A percentile compares a stretch with the other conserved stretches of the same genome.
These are phyloP conservation scores for Carex pumila DNA, from an alignment of 176 grass and related monocot genomes.

Conservation along the genomic window DNA sequence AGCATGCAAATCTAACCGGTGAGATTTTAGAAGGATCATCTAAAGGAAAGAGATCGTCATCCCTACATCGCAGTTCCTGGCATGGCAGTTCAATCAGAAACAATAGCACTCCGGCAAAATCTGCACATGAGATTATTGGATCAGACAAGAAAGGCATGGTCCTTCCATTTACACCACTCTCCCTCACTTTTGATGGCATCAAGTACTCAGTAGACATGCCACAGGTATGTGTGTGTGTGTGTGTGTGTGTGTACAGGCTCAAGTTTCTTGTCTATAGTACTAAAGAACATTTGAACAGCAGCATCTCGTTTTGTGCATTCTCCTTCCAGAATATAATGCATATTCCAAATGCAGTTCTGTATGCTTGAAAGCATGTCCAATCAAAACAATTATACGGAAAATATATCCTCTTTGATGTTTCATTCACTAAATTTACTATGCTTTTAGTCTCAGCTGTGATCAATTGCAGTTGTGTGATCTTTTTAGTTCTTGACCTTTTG, in stretches of 20 bases:
- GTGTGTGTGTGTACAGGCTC: not conserved
- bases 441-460: not conserved
- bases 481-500: not conserved
- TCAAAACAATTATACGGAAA: not conserved
- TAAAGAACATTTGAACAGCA: not conserved
- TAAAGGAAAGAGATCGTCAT: constrained; percentile 29
- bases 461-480: not conserved
- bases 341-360: not conserved
- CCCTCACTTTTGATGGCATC: constrained; percentile 64
- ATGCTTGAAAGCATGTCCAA: not conserved
- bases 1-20: constrained; percentile 49
- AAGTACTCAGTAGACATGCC: constrained; percentile 98
- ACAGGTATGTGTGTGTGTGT: constrained; percentile 42
- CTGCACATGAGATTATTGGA: constrained; percentile 7
- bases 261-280: not conserved
- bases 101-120: constrained; percentile 6
- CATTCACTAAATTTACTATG: not conserved
- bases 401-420: too few species aligned
- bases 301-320: not conserved
- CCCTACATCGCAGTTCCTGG: not conserved
- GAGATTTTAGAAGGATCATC: constrained; percentile 31
- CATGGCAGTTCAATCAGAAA: not conserved
- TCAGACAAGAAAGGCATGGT: constrained; percentile 64
- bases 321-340: not conserved
- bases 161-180: constrained; percentile 79